A percentile compares a stretch with the other conserved stretches of the same genome.
Conservation (phyloP, 164 flowering plant species). For the Kalanchoe fedtschenkoi region DNA sequence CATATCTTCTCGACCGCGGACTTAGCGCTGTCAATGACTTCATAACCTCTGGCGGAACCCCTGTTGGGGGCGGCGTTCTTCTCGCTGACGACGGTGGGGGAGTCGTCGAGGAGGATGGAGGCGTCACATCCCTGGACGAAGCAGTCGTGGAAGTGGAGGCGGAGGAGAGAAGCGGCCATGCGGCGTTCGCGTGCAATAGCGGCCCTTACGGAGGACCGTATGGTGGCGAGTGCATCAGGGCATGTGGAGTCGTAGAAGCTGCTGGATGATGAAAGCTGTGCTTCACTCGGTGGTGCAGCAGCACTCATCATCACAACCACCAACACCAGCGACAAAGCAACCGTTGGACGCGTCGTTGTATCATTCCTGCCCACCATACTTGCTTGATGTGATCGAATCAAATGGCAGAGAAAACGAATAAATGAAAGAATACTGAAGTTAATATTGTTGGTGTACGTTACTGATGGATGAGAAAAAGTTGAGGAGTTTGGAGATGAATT, state of each 20-base stretch:
- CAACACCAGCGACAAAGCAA: background rate
- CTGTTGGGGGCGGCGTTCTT: slow-evolving; percentile 19
- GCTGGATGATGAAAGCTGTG: background rate
- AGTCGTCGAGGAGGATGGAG: slow-evolving; percentile 22
- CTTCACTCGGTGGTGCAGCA: background rate
- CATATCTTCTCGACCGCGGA: slow-evolving; percentile 29
- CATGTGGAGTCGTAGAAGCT: slow-evolving; percentile 4
- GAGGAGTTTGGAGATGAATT: no score
- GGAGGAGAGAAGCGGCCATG: slow-evolving; percentile 7
- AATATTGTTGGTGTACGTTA: no score
- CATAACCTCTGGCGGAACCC: slow-evolving; percentile 25
- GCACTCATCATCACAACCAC: background rate
- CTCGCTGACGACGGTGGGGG: slow-evolving; percentile 12
- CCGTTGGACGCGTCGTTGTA: no score
- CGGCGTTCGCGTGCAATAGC: background rate
- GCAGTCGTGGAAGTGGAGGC: slow-evolving; percentile 5
- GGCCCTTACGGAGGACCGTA: background rate
- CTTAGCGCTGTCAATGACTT: slow-evolving; percentile 30
- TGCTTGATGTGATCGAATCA: no score
- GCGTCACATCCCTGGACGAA: slow-evolving; percentile 33
- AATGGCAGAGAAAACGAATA: no score
- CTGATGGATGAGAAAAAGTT: no score
- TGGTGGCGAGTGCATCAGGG: background rate
- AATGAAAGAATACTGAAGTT: no score
- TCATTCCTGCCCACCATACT: no score